Base-by-base conservation (phyloP, 495 filamentous ascomycete species). In the Lepraria neglecta region DNA sequence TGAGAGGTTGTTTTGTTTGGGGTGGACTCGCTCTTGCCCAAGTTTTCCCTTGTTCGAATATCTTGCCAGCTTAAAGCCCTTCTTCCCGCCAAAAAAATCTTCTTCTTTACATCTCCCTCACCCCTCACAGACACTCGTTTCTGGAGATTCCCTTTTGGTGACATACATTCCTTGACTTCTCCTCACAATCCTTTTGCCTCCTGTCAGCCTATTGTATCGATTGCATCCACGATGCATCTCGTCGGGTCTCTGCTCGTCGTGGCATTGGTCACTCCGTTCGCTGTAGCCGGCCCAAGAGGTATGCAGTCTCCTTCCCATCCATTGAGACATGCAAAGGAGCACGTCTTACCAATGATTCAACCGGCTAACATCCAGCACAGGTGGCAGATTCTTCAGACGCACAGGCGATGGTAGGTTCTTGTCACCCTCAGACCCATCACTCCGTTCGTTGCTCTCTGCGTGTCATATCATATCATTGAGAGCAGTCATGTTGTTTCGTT, bases 91-190 rank as follows among this genome's bases (percentile, higher is more conserved):
- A 4, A 19, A 45, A 11, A 17, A 27, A 46, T 54, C 10, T 19
- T 54, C 46, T 52, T 52, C 46, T 54, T 45, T 42, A 52, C 56
- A 59, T 63, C 61, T 46, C 38, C 46, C 47, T 51, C 35, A 44
- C 40, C 28, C 15, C n/a, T 14, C 40, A 33, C 19, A 54, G 46
- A 52, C 61, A 54, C 47, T 63, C 61, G 55, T 63, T 63, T 52
- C 40, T 47, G 31, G 21, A 14, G 12, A 40, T n/a, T 54, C 24
- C 31, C 30, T 53, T 14, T 47, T 42, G 7, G 30, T 50, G n/a
- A 33, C 30, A 44, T 54, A 11, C 28, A 46, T 24, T 24, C 51
- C 40, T 44, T 35, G 30, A n/a, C 7, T 17, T 12, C n/a, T 40
- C 60, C 42, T 44, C 45, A 40, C 21, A 12, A 38, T 12, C 15